Evolutionary conservation across 345 rosid species (phyloP).

Genomic region (Syzygium aromaticum): DNA sequence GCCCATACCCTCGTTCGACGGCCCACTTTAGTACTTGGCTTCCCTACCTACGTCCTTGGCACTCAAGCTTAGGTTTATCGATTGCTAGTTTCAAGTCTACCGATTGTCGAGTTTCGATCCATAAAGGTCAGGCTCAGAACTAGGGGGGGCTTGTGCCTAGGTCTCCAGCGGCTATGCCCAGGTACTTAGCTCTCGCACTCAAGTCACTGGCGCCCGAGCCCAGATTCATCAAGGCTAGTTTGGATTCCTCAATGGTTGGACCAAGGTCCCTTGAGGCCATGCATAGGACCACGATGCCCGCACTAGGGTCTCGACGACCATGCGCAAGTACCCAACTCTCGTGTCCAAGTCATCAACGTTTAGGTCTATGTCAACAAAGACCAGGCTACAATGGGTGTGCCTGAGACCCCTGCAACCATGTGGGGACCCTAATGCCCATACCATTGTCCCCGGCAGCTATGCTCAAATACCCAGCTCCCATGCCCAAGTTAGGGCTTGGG

Average conservation of each 20-base stretch:
- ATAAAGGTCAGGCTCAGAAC: neutral
- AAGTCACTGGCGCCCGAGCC: fast-evolving
- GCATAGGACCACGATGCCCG: neutral
- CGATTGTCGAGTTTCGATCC: fast-evolving
- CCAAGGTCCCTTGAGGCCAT: neutral
- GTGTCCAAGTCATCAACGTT: too few species aligned
- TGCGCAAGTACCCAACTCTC: too few species aligned
- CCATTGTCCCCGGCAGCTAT: neutral
- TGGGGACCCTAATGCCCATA: neutral
- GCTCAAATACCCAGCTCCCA: too few species aligned
- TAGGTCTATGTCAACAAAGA: too few species aligned
- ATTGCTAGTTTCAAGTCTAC: neutral
- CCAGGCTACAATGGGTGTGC: too few species aligned
- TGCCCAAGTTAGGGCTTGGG: too few species aligned
- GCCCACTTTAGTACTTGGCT: neutral
- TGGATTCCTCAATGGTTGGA: neutral
- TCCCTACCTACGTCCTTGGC: neutral
- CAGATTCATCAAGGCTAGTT: fast-evolving
- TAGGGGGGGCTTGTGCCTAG: too few species aligned
- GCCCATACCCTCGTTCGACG: too few species aligned
- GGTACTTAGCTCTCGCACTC: fast-evolving
- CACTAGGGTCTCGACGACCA: too few species aligned
- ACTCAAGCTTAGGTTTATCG: neutral
- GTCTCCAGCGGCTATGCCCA: neutral
- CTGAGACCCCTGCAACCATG: neutral